phyloP scores from a whole-genome alignment of 805 yeast genomes.

The Metschnikowia bowlesiae region DNA sequence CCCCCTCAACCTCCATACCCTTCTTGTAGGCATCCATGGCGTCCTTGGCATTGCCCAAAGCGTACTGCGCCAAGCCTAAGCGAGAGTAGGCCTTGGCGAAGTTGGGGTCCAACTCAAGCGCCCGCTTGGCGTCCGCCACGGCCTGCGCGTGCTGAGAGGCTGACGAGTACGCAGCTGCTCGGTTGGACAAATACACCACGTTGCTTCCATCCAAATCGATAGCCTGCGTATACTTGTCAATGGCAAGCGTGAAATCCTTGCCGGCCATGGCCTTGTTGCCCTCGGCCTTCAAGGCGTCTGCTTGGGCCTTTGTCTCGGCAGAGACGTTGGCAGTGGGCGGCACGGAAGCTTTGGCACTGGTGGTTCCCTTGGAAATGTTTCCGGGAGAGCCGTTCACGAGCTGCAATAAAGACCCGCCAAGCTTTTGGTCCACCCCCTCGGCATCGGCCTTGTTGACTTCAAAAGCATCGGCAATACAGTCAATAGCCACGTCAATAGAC shows the following conservation, averaged over 20 bases:
- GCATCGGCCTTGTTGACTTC: slow-evolving; percentile 51
- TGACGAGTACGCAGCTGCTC: slow-evolving; percentile 96
- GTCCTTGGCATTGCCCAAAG: slow-evolving; percentile 88
- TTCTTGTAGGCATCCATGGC: slow-evolving; percentile 85
- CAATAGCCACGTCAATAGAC: slow-evolving; percentile 89
- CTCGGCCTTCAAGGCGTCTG: slow-evolving; percentile 79
- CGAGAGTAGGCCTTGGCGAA: slow-evolving; percentile 94
- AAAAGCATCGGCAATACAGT: slow-evolving; percentile 86
- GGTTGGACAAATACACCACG: slow-evolving; percentile 83
- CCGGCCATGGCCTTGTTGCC: slow-evolving; percentile 89
- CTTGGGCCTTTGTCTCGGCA: slow-evolving; percentile 58
- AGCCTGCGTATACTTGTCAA: slow-evolving; percentile 76
- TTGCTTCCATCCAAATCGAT: slow-evolving; percentile 63
- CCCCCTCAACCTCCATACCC: slow-evolving; percentile 87
- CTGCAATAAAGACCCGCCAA: slow-evolving; percentile 45
- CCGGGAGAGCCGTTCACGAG: slow-evolving; percentile 30
- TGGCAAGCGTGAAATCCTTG: slow-evolving; percentile 66
- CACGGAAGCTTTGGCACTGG: slow-evolving; percentile 21
- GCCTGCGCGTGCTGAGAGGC: slow-evolving; percentile 70
- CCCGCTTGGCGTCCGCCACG: slow-evolving; percentile 74
- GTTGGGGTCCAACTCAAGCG: slow-evolving; percentile 70
- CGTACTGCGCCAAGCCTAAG: slow-evolving; percentile 88
- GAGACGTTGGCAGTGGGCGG: slow-evolving; percentile 36
- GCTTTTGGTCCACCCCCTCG: slow-evolving; percentile 30
- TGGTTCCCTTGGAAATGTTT: slow-evolving; percentile 1